Conservation (phyloP, 2,329 filamentous ascomycete species). For the Phialemonium atrogriseum region DNA sequence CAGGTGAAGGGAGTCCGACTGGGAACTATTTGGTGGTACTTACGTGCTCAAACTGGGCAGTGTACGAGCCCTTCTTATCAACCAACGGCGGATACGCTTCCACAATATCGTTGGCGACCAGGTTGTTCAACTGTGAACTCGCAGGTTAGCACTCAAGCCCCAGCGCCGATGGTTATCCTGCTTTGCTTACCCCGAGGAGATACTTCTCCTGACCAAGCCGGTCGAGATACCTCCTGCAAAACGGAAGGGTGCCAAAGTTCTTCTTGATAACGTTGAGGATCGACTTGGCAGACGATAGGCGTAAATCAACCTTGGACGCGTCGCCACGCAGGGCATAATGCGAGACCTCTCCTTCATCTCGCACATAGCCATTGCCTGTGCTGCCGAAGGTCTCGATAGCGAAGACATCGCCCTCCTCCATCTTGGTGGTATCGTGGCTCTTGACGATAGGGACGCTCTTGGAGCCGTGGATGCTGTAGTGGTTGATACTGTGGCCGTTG, state of each 20-base stretch:
- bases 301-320: slow-evolving; percentile 66
- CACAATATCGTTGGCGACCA: slow-evolving; percentile 76
- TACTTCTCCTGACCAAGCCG: slow-evolving; percentile 94
- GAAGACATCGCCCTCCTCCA: slow-evolving; percentile 95
- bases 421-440: slow-evolving; percentile 79
- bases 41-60: slow-evolving; percentile 91
- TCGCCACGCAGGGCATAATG: slow-evolving; percentile 76
- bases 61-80: slow-evolving; percentile 91
- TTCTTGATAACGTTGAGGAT: slow-evolving; percentile 87
- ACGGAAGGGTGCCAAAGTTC: slow-evolving; percentile 90
- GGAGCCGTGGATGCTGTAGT: slow-evolving; percentile 82
- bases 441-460: slow-evolving; percentile 95
- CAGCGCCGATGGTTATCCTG: too few species aligned
- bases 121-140: slow-evolving; percentile 62
- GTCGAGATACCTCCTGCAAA: slow-evolving; percentile 84
- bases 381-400: slow-evolving; percentile 95
- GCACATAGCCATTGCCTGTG: slow-evolving; percentile 81
- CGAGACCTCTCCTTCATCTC: slow-evolving; percentile 82
- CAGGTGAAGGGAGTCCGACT: neutral
- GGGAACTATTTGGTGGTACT: too few species aligned
- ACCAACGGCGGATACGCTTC: slow-evolving; percentile 84
- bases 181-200: slow-evolving; percentile 71
- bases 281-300: slow-evolving; percentile 74
- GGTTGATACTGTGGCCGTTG: slow-evolving; percentile 83
- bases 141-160: slow-evolving; percentile 28